Evolutionary conservation across 305 asterid genomes (phyloP), one percentile per base, ranked within the genome.

Genomic region (Plantago coronopus): DNA sequence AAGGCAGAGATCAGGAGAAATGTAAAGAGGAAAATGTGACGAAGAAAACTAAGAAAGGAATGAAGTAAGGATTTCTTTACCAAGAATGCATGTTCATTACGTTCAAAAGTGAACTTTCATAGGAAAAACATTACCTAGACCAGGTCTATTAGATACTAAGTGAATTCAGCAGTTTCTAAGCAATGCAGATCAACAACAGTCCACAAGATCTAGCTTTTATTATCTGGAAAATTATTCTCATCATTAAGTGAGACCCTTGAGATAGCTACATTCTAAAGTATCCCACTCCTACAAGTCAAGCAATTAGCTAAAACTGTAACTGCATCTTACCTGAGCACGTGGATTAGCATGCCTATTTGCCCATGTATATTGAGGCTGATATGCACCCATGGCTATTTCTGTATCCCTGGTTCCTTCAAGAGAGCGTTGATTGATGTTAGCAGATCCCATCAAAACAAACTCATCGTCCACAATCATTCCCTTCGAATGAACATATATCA

Each of bases 381-480:
- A 83, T 2, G 91, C 87, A 14, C 95, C 95, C 82, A 86, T 75
- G 0, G 91, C 86, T 1, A 83, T 86, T 62, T 83, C 95, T 0
- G 86, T 83, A 55, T 84, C 95, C 42, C 95, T 69, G 3, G 83
- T 83, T 3, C 95, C 95, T 65, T 83, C 89, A 4, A 86, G 49
- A 12, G 95, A 86, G 42, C 88, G 84, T 67, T 86, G 95, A 21
- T 86, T 86, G 78, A 86, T 84, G 75, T 86, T 86, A 29, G 89
- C 95, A 48, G 95, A 86, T 2, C 95, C 95, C 66, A 86, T 0
- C 46, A 82, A 42, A 40, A 84, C 79, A 59, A 72, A 81, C 64
- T 86, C 95, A 23, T 86, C 93, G 23, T 84, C 95, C 65, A 84
- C 95, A 29, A 86, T 82, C 89, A 86, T 84, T 42, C 93, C 95